Conservation (phyloP, 805 yeast species). For the Saturnispora diversa region DNA sequence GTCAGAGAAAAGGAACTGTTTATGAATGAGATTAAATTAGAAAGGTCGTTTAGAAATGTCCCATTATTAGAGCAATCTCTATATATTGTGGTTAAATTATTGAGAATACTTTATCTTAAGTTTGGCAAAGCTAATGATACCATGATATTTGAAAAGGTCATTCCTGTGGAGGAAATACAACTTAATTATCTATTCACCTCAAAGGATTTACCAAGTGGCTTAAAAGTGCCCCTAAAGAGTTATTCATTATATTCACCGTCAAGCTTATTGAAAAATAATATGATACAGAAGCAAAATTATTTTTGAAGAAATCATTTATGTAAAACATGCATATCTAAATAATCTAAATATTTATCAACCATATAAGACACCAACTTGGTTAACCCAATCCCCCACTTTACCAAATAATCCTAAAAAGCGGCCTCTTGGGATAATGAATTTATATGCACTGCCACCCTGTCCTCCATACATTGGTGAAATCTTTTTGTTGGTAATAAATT, state of each 20-base stretch:
- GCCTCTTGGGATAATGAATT: conserved; percentile 58
- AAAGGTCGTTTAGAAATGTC: conserved; percentile 12
- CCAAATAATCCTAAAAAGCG: conserved; percentile 67
- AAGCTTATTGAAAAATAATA: conserved; percentile 4
- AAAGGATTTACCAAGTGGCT: conserved; percentile 21
- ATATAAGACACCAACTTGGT: conserved; percentile 65
- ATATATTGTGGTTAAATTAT: conserved; percentile 14
- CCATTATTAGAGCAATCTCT: conserved; percentile 18
- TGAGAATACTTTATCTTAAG: conserved; percentile 20
- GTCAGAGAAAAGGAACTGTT: conserved; percentile 19
- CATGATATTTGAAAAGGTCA: conserved; percentile 18
- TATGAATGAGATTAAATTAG: conserved; percentile 17
- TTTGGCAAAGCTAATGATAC: conserved; percentile 21
- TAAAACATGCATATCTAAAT: too few relatives aligned
- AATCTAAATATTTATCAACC: conserved; percentile 20
- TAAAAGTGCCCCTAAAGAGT: conserved; percentile 22
- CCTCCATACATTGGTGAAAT: conserved; percentile 59
- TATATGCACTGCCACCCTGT: conserved; percentile 50
- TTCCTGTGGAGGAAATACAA: conserved; percentile 14
- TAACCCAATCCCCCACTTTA: conserved; percentile 59
- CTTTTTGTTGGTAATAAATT: conserved; percentile 57
- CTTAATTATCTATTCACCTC: conserved; percentile 18
- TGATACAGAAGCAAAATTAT: neutral
- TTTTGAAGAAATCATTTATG: neutral
- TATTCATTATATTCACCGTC: conserved; percentile 16